Evolutionary conservation across 2,329 filamentous ascomycete species (phyloP), one percentile per base, ranked within the genome.

Genomic region (Colletotrichum sidae): DNA sequence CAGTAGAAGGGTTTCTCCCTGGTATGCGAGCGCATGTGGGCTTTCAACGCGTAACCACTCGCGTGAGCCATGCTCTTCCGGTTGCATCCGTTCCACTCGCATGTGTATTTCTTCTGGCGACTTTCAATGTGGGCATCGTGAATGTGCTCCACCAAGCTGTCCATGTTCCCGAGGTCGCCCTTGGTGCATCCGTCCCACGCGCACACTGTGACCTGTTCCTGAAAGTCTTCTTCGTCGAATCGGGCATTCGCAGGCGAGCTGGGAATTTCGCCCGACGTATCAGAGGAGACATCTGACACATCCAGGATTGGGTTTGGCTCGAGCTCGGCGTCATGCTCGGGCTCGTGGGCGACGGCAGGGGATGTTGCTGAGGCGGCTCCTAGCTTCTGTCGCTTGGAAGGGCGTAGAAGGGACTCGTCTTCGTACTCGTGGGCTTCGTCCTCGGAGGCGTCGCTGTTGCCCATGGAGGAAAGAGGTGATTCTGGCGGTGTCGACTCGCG

Each of bases 1-100:
- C 96, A 99, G 80, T 97, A 97, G 76, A 98, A 98, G 0, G 96
- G 96, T 81, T 99, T 99, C 84, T 99, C 96, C 74, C 96, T 88
- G 2, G 96, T 99, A 77, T 99, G 96, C 76, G 94, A 97, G 71
- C 96, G 86, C 94, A 99, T 97, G 75, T 99, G 96, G 9, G 96
- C 96, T 77, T 97, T 94, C 69, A 99, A 82, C 5, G 96, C 96
- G 80, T 99, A 99, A 2, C 93, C 96, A 73, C 94, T 97, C 1
- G 95, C 95, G 79, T 99, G 96, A 15, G 93, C 90, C 78, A 96
- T 89, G 65, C 94, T 93, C 81, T 97, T 98, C 67, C 94, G 83
- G 57, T 85, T 86, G 77, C 96, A 99, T 70, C 95, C 95, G 65
- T 87, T 88, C 96, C 96, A 99, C 79, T 98, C 95, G 79, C 96